Base-by-base conservation (phyloP, 768 basidiomycete species). In the Scleroderma bovista region DNA sequence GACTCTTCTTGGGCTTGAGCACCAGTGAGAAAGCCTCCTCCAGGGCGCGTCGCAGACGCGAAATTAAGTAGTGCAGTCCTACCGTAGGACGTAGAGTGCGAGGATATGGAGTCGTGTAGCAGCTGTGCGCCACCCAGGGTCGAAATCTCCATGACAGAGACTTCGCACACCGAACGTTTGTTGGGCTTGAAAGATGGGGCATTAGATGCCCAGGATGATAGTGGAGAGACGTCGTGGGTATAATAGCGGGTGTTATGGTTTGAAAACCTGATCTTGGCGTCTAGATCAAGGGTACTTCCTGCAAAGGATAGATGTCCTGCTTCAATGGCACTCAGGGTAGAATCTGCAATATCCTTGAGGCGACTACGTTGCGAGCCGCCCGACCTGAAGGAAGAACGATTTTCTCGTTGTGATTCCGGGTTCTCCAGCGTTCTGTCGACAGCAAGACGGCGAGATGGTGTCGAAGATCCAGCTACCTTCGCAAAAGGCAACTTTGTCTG, bases 1-100 rank as follows among this genome's bases (percentile, higher is more conserved):
- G 82, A 83, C 63, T 91, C 88, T 63, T 91, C 88, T 58, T 91
- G 88, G 2, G 88, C 88, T 51, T 81, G 79, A 0, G 85, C 79
- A 15, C 88, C 88, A 48, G 65, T 73, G 51, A 78, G 73, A 65
- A 91, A 89, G 6, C 88, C 88, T 3, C 88, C 87, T 2, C 88
- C 87, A 1, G 85, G 83, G 33, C 80, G 79, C 45, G 77, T 84
- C 3, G 88, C 86, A 1, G 83, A 85, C 2, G 87, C 87, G 58
- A 89, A 89, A 61, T 83, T 89, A 24, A 90, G 77, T 15, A 89
- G 66, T 17, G 85, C 86, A 11, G 87, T 65, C 69, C 48, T 73
- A 48, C 60, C 58, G 26, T 31, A 40, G 37, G 47, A 53, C 22
- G 50, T 45, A 41, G 50, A 48, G 43, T 49, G 48, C 31, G 57